Evolutionary conservation across 495 filamentous ascomycete species (phyloP).

Genomic region (Talaromyces borbonicus): DNA sequence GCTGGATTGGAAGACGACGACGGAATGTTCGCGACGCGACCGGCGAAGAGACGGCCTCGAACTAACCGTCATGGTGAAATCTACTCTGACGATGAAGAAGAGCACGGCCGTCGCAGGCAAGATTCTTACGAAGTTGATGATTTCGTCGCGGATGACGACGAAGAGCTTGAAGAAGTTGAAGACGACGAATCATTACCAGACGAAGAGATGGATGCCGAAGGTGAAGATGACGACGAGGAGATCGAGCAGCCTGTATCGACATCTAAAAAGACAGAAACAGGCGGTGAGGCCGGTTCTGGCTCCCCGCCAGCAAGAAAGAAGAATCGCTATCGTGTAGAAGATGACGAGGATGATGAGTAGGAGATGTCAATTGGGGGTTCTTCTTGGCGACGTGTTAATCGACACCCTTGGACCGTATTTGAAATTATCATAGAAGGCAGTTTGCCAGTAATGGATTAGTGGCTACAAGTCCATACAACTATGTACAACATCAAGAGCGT

Average conservation of each 20-base stretch:
- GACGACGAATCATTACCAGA: slow-evolving; percentile 53
- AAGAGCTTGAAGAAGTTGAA: slow-evolving; percentile 50
- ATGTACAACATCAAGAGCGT: too few relatives aligned
- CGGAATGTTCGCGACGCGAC: slow-evolving; percentile 33
- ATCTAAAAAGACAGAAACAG: slow-evolving; percentile 18
- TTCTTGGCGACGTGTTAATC: too few relatives aligned
- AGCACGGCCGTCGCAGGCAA: slow-evolving; percentile 55
- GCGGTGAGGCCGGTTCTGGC: slow-evolving; percentile 13
- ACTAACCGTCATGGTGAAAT: slow-evolving; percentile 43
- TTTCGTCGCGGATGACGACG: slow-evolving; percentile 66
- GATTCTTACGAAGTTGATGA: slow-evolving; percentile 81
- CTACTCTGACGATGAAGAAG: slow-evolving; percentile 46
- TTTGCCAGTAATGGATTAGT: too few relatives aligned
- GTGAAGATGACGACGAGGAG: slow-evolving; percentile 41
- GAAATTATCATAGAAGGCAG: too few relatives aligned
- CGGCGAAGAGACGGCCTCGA: slow-evolving; percentile 32
- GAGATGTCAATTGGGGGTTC: not conserved
- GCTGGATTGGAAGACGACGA: slow-evolving; percentile 66
- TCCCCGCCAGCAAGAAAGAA: slow-evolving; percentile 36
- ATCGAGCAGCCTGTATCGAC: slow-evolving; percentile 11
- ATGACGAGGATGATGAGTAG: slow-evolving; percentile 35
- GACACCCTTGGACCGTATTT: too few relatives aligned
- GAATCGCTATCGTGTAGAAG: slow-evolving; percentile 37
- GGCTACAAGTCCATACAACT: too few relatives aligned
- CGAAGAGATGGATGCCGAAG: slow-evolving; percentile 49